Percentiles rank a stretch among this genome's conserved stretches.
phyloP scores from a whole-genome alignment of 176 grass and related monocot genomes.

The Ampelocalamus luodianensis region DNA sequence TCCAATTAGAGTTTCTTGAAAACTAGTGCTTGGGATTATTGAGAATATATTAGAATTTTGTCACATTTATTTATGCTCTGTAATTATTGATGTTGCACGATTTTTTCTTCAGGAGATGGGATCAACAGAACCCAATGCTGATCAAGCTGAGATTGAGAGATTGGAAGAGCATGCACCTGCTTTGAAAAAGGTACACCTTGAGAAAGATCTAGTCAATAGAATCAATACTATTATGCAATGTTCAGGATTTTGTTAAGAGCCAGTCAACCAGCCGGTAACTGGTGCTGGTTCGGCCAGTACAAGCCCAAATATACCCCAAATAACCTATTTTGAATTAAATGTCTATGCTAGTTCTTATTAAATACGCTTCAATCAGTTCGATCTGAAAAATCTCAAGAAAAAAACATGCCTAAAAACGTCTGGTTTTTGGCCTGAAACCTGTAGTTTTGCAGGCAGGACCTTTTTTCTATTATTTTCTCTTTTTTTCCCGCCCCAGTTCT shows the following conservation, averaged over 20 bases:
- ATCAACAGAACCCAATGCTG: constrained; percentile 49
- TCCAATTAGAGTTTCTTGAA: background rate
- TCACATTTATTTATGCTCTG: background rate
- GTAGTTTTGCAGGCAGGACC: too few species aligned
- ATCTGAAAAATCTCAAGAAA: background rate
- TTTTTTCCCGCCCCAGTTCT: too few species aligned
- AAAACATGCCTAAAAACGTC: background rate
- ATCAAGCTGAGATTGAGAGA: constrained; percentile 71
- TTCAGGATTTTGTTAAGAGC: constrained; percentile 13
- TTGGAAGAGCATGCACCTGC: constrained; percentile 79
- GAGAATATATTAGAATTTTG: background rate
- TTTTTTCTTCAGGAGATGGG: constrained; percentile 58
- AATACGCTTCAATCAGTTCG: background rate
- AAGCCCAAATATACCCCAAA: constrained; percentile 1
- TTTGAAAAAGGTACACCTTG: constrained; percentile 75
- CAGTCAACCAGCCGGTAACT: background rate
- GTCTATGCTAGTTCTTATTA: background rate
- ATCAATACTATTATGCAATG: background rate
- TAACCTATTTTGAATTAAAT: constrained; percentile 1
- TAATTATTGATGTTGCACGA: background rate
- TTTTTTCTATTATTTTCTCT: too few species aligned
- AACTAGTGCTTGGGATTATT: background rate
- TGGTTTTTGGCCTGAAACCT: too few species aligned
- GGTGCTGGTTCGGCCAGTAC: background rate
- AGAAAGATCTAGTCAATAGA: constrained; percentile 28